Conservation (phyloP, 2,329 filamentous ascomycete genomes). For the Diaporthe caulivora region DNA sequence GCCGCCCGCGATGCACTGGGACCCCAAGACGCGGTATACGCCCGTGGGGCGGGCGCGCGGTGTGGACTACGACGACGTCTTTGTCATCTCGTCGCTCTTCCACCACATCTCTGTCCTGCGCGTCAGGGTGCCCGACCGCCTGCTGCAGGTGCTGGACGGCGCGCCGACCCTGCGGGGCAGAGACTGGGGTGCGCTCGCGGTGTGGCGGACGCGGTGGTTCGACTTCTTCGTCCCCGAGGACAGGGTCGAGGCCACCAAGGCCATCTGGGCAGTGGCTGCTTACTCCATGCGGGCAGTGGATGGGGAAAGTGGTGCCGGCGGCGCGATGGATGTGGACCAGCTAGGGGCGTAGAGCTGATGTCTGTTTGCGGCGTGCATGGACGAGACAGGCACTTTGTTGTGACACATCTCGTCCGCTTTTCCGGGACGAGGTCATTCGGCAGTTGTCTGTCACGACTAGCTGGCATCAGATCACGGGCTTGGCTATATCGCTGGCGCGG, state of each 20-base stretch:
- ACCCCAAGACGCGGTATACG: constrained; percentile 68
- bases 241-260: constrained; percentile 66
- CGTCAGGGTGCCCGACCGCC: constrained; percentile 66
- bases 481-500: background rate
- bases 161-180: constrained; percentile 47
- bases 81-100: constrained; percentile 71
- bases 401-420: too few species aligned
- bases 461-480: background rate
- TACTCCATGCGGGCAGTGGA: constrained; percentile 67
- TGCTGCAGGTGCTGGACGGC: constrained; percentile 67
- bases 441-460: background rate
- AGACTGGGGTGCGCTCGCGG: constrained; percentile 65
- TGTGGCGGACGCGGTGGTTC: constrained; percentile 72
- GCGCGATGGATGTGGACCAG: constrained; percentile 46
- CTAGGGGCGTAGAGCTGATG: background rate
- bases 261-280: constrained; percentile 71
- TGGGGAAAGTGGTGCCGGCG: constrained; percentile 41
- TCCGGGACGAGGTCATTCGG: background rate
- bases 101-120: constrained; percentile 72
- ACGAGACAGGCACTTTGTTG: constrained; percentile 12
- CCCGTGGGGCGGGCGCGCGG: constrained; percentile 66
- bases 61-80: constrained; percentile 69
- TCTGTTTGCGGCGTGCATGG: background rate
- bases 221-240: constrained; percentile 69
- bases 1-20: constrained; percentile 70